Base-by-base conservation (phyloP, 2,329 filamentous ascomycete genomes). In the Claviceps capensis region DNA sequence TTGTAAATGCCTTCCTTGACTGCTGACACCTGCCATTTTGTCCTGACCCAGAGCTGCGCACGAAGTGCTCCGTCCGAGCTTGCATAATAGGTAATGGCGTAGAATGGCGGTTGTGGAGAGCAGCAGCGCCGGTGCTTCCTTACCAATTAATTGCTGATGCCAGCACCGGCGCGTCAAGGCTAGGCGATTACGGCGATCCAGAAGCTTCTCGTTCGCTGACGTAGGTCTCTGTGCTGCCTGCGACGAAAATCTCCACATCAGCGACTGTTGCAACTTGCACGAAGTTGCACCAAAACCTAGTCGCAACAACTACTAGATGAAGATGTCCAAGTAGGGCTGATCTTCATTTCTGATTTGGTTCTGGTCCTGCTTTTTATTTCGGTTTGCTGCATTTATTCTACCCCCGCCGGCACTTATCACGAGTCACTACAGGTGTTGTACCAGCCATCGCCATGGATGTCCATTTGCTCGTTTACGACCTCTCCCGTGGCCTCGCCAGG, bases 401-500 rank as follows among this genome's bases (percentile, higher is more conserved):
- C 16, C n/a, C 13, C 14, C 5, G 17, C 11, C 22, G 14, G 23
- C 23, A 23, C 23, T 6, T 6, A 23, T 23, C 23, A 23, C 23
- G 23, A 23, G 23, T 23, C 23, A 23, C 23, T 23, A 23, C 23
- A 7, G 23, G 23, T 23, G 13, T 19, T 17, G n/a, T 37, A 6
- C 26, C 44, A 37, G 34, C 5, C 45, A 14, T 38, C 41, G 13
- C 23, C 45, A 89, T 89, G 85, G 83, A 88, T 53, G 83, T 91
- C 48, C 75, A 87, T 61, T 72, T 91, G 30, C 82, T 89, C 53
- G 77, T 89, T 40, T 91, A 91, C 62, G 86, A 91, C 69, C 74
- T 91, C 47, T 90, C 86, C 1, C 67, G 66, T n/a, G 78, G 78
- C 19, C 59, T 81, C 43, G 77, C 77, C 14, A 71, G 72, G 9